Base-by-base conservation (phyloP, 2,329 filamentous ascomycete species). In the Colletotrichum melonis region DNA sequence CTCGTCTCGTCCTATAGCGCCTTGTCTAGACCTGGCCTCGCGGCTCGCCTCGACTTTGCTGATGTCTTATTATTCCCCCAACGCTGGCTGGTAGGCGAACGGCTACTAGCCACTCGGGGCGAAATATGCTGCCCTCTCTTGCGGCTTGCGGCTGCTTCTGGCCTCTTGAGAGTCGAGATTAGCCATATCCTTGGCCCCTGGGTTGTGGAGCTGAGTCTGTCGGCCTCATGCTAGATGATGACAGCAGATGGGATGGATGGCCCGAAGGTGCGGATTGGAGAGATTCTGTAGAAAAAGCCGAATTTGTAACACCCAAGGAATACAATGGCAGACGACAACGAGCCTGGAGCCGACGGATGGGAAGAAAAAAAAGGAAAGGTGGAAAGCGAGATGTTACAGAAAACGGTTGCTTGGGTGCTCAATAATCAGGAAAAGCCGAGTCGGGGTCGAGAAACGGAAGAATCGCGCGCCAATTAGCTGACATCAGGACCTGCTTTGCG, bases 341-440 rank as follows among this genome's bases (percentile, higher is more conserved):
- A 32, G 67, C 11, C 16, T 55, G 65, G 65, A 67, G 19, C 28
- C 30, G 52, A 63, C 26, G 46, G 56, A 49, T 30, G 46, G 54
- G 54, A 56, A 30, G 24, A 30, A 55, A 57, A 28, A 64, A 72
- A 72, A 70, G 64, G 56, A 63, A 73, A 73, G 35, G 12, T 55
- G 42, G 35, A 66, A 73, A 73, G 19, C 67, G 70, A 70, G 35
- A 73, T 70, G 35, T 73, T 73, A 73, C 70, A 70, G 70, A 70
- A 68, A 65, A 73, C 60, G 60, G 66, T 65, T 56, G 60, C 28
- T 73, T 52, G 67, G 57, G 19, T 28, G 69, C 49, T 56, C 60
- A 66, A 56, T 70, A 70, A 70, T 62, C 67, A 73, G 60, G n/a
- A 65, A 42, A 35, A 42, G 60, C 30, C 46, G 70, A 26, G 32